These are phyloP conservation scores for Teunomyces barrocoloradensis DNA, from an alignment of 805 yeast species.

Conservation along the genomic window DNA sequence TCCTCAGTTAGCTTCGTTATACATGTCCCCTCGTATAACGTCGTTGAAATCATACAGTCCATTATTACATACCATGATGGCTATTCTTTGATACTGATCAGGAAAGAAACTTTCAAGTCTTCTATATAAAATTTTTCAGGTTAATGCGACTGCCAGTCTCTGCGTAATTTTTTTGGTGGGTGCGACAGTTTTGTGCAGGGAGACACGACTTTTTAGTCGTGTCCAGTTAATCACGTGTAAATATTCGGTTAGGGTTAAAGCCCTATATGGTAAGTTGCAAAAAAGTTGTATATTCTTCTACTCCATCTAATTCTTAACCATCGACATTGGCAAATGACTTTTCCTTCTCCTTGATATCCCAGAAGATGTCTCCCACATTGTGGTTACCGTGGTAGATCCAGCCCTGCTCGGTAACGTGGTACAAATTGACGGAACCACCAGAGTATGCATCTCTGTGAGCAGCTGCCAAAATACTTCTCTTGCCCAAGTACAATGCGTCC, in stretches of 20 bases:
- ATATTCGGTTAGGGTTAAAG: conserved; percentile 5
- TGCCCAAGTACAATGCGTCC: conserved; percentile 91
- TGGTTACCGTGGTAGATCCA: conserved; percentile 96
- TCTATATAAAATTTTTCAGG: conserved; percentile 14
- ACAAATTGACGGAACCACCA: conserved; percentile 93
- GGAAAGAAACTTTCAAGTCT: conserved; percentile 7
- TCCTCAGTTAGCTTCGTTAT: too few relatives aligned
- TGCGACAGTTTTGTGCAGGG: background rate
- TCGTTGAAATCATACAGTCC: background rate
- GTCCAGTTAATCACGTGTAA: conserved; percentile 3
- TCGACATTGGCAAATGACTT: conserved; percentile 83
- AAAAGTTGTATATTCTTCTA: background rate
- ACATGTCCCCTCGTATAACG: too few relatives aligned
- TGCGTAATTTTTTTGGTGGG: background rate
- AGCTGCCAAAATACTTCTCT: conserved; percentile 94
- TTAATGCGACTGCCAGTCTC: conserved; percentile 3
- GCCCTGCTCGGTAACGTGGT: conserved; percentile 89
- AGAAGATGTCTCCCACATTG: conserved; percentile 86
- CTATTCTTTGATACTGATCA: conserved; percentile 13
- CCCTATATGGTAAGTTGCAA: conserved; percentile 4
- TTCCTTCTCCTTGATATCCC: conserved; percentile 87
- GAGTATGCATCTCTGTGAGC: conserved; percentile 98
- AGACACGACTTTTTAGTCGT: background rate
- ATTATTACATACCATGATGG: conserved; percentile 20
- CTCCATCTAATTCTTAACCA: conserved; percentile 24